A percentile compares a stretch with the other conserved stretches of the same genome.
Evolutionary conservation across 1,284 basidiomycete species (phyloP).

Genomic region (Caloboletus firmus): DNA sequence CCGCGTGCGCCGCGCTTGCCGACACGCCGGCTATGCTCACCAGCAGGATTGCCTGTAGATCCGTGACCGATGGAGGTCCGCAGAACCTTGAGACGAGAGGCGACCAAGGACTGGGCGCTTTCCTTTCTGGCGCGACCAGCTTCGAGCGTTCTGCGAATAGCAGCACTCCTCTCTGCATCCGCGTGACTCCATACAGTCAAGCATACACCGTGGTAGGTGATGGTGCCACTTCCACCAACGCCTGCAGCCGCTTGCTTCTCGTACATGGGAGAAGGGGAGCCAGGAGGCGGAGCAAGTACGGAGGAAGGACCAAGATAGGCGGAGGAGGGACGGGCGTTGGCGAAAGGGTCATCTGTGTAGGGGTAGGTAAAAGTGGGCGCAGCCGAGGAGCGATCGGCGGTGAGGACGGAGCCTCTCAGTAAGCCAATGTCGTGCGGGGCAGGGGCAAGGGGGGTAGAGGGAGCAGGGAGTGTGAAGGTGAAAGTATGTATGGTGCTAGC

Average conservation of each 20-base stretch:
- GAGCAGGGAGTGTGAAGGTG: slow-evolving; percentile 78
- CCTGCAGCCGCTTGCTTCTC: slow-evolving; percentile 41
- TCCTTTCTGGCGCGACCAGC: slow-evolving; percentile 74
- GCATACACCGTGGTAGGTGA: slow-evolving; percentile 87
- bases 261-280: slow-evolving; percentile 40
- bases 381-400: slow-evolving; percentile 58
- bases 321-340: slow-evolving; percentile 67
- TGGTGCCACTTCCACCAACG: slow-evolving; percentile 42
- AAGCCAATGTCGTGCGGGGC: slow-evolving; percentile 59
- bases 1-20: slow-evolving; percentile 58
- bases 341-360: slow-evolving; percentile 72
- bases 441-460: slow-evolving; percentile 68
- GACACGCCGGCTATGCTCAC: slow-evolving; percentile 52
- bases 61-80: slow-evolving; percentile 49
- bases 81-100: slow-evolving; percentile 63
- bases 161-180: slow-evolving; percentile 78
- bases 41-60: slow-evolving; percentile 44
- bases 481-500: slow-evolving; percentile 92
- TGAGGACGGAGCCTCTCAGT: slow-evolving; percentile 69
- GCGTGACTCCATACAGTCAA: slow-evolving; percentile 94
- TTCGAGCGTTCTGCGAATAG: slow-evolving; percentile 80
- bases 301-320: slow-evolving; percentile 73
- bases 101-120: slow-evolving; percentile 67
- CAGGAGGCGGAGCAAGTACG: slow-evolving; percentile 48
- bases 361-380: slow-evolving; percentile 65